Evolutionary conservation across 75 land plant genomes (phyloP).

Genomic region (Sequoiadendron giganteum): DNA sequence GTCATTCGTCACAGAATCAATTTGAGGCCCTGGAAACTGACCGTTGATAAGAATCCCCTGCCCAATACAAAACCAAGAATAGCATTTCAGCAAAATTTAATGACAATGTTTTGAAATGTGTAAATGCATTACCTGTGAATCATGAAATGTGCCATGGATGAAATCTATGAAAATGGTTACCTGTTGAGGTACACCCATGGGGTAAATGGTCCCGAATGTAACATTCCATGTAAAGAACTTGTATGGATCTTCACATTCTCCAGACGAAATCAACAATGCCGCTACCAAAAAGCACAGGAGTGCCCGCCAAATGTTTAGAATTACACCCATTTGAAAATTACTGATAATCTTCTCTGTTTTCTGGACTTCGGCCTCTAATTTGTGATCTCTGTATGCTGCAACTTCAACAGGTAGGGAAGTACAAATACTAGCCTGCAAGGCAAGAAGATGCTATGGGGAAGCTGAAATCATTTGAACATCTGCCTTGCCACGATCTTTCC

Average conservation of each 20-base stretch:
- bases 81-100: not conserved
- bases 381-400: not conserved
- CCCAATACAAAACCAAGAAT: not conserved
- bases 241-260: constrained; percentile 21
- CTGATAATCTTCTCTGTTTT: not conserved
- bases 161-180: not conserved
- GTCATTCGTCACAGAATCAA: constrained; percentile 67
- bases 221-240: constrained; percentile 35
- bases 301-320: not conserved
- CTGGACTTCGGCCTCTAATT: not conserved
- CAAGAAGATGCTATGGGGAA: too few relatives aligned
- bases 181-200: constrained; percentile 23
- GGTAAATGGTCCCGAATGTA: constrained; percentile 16
- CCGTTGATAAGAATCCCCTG: constrained; percentile 79
- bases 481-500: not conserved
- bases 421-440: not conserved
- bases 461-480: too few relatives aligned
- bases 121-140: not conserved
- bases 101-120: not conserved
- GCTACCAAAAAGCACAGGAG: not conserved
- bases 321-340: not conserved
- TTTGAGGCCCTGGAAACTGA: constrained; percentile 79
- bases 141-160: not conserved
- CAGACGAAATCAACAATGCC: constrained; percentile 6
- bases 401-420: not conserved